phyloP scores from a whole-genome alignment of 2,329 filamentous ascomycete genomes.

The Neofusicoccum sp. region DNA sequence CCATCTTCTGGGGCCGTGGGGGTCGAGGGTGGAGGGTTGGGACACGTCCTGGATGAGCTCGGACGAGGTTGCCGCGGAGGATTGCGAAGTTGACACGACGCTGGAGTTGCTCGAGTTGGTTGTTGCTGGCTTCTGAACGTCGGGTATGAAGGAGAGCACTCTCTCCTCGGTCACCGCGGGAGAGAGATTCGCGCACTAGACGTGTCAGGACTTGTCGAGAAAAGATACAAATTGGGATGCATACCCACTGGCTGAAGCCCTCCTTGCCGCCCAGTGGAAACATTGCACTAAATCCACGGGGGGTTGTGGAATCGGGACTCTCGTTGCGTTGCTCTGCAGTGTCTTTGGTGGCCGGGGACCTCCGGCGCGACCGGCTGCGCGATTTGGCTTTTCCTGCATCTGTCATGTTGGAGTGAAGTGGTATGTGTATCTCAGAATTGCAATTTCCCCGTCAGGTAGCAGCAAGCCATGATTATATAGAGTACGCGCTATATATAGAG shows the following conservation, averaged over 20 bases:
- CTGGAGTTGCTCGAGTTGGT: conserved; percentile 62
- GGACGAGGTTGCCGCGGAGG: conserved; percentile 39
- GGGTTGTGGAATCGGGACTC: conserved; percentile 36
- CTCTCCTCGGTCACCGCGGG: conserved; percentile 84
- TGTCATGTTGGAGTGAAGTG: too few relatives aligned
- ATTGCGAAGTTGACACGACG: conserved; percentile 43
- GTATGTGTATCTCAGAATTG: too few relatives aligned
- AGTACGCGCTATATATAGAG: too few relatives aligned
- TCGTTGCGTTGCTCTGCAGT: conserved; percentile 35
- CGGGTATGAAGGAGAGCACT: conserved; percentile 82
- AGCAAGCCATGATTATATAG: too few relatives aligned
- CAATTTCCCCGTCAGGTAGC: too few relatives aligned
- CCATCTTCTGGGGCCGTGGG: conserved; percentile 83
- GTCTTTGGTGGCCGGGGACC: background rate
- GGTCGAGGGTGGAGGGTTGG: conserved; percentile 58
- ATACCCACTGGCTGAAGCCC: conserved; percentile 85
- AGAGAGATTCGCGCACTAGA: conserved; percentile 81
- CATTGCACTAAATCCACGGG: conserved; percentile 44
- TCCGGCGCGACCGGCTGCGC: background rate
- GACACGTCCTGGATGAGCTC: conserved; percentile 34
- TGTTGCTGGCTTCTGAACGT: conserved; percentile 69
- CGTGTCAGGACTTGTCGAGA: background rate
- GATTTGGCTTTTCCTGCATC: background rate
- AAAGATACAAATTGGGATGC: background rate
- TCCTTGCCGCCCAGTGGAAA: conserved; percentile 93